Percentiles rank a stretch among this genome's conserved stretches.
Conservation (phyloP, 1,284 basidiomycete species). For the Sanghuangporus sanghuang region DNA sequence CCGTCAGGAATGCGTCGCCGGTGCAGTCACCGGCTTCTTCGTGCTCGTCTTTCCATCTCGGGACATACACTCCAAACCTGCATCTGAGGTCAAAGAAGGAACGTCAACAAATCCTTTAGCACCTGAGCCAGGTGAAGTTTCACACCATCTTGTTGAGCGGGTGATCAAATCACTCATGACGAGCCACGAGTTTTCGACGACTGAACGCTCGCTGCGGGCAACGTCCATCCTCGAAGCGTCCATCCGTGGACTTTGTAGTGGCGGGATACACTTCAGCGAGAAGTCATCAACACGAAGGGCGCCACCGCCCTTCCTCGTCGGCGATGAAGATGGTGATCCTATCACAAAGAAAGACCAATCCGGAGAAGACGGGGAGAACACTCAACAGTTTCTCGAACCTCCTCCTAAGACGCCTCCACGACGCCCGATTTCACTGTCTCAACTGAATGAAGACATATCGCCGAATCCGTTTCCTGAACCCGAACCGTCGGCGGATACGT, state of each 20-base stretch:
- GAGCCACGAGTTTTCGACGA: slow-evolving; percentile 72
- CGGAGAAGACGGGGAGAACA: neutral
- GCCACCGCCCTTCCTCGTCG: neutral
- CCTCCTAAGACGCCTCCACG: slow-evolving; percentile 49
- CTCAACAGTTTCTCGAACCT: neutral
- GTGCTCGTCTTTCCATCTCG: slow-evolving; percentile 44
- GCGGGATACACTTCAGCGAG: slow-evolving; percentile 15
- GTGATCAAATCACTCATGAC: slow-evolving; percentile 64
- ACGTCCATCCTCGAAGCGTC: slow-evolving; percentile 66
- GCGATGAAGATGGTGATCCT: neutral
- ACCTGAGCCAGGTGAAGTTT: slow-evolving; percentile 55
- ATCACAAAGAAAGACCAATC: neutral
- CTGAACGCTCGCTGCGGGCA: slow-evolving; percentile 56
- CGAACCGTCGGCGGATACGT: slow-evolving; percentile 53
- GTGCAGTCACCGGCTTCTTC: slow-evolving; percentile 90
- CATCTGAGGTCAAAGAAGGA: neutral
- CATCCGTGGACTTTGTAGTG: slow-evolving; percentile 57
- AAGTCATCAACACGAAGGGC: neutral
- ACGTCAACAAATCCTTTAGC: slow-evolving; percentile 29
- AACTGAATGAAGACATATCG: slow-evolving; percentile 37
- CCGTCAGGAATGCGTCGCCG: slow-evolving; percentile 83
- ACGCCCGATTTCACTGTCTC: slow-evolving; percentile 25
- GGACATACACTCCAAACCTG: neutral
- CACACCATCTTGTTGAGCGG: slow-evolving; percentile 60
- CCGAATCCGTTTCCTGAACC: slow-evolving; percentile 65